Conservation (phyloP, 495 filamentous ascomycete genomes). For the Aspergillus sclerotioniger region DNA sequence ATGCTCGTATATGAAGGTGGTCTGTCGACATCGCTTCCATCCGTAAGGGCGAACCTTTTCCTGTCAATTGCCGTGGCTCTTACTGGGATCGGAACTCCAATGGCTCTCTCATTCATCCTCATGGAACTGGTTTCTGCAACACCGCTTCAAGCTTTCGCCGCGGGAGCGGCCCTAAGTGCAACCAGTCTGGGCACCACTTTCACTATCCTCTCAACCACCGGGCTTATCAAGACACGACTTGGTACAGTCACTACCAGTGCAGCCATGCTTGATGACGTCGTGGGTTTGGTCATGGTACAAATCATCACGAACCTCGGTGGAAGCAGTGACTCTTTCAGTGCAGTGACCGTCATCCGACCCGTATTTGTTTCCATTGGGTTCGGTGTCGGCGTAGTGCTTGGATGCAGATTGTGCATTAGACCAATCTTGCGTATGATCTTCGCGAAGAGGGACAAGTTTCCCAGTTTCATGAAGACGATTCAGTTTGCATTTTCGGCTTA, state of each 20-base stretch:
- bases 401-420: constrained; percentile 43
- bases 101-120: constrained; percentile 66
- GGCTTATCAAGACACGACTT: constrained; percentile 57
- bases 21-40: constrained; percentile 58
- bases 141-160: constrained; percentile 64
- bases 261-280: constrained; percentile 82
- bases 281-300: constrained; percentile 77
- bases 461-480: constrained; percentile 11
- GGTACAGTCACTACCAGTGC: constrained; percentile 69
- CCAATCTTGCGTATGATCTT: constrained; percentile 31
- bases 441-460: constrained; percentile 7
- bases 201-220: constrained; percentile 60
- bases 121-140: constrained; percentile 38
- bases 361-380: constrained; percentile 59
- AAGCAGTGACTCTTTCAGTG: constrained; percentile 30
- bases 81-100: constrained; percentile 63
- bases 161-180: constrained; percentile 72
- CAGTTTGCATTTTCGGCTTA: constrained; percentile 40
- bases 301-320: constrained; percentile 54
- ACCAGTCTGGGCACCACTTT: constrained; percentile 81
- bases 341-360: constrained; percentile 53
- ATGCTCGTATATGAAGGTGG: constrained; percentile 75
- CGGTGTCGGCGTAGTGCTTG: constrained; percentile 43
- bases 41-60: constrained; percentile 57
- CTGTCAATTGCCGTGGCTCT: constrained; percentile 60